These are phyloP conservation scores for Flammula alnicola DNA, from an alignment of 1,284 basidiomycete species.

Conservation along the genomic window DNA sequence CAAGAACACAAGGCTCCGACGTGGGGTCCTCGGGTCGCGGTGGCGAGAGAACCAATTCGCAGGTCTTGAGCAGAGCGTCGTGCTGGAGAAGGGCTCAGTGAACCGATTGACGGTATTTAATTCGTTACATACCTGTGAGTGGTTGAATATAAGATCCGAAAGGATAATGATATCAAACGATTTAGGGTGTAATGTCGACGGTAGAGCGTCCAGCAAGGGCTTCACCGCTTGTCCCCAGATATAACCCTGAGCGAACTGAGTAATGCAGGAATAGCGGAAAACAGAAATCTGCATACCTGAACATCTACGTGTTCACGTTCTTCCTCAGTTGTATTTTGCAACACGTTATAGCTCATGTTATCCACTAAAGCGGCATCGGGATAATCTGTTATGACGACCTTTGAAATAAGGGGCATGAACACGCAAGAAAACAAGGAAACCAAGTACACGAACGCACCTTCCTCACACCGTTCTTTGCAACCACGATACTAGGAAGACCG, in stretches of 20 bases:
- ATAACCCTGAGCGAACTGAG: too few species aligned
- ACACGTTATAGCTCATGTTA: constrained; percentile 79
- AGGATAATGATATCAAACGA: constrained; percentile 85
- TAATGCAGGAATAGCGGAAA: too few species aligned
- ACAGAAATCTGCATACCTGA: too few species aligned
- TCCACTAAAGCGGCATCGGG: constrained; percentile 82
- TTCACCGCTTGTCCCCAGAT: constrained; percentile 83
- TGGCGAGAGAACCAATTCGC: constrained; percentile 52
- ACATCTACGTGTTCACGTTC: constrained; percentile 44
- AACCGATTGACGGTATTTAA: too few species aligned
- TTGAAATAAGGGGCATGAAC: neutral
- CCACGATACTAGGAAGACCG: constrained; percentile 82
- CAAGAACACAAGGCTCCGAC: constrained; percentile 65
- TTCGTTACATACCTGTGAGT: constrained; percentile 78
- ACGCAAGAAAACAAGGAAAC: constrained; percentile 10
- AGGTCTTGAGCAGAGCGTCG: constrained; percentile 80
- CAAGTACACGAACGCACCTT: constrained; percentile 43
- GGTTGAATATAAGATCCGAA: constrained; percentile 92
- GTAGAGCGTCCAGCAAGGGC: constrained; percentile 52
- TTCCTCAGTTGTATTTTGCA: constrained; percentile 52
- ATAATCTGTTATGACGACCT: constrained; percentile 92
- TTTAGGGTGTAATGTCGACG: constrained; percentile 19
- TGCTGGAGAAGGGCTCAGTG: constrained; percentile 54
- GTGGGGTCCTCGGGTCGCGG: constrained; percentile 3
- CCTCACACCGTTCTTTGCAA: constrained; percentile 69